phyloP scores from a whole-genome alignment of 805 yeast species.

The Candida peoriensis region DNA sequence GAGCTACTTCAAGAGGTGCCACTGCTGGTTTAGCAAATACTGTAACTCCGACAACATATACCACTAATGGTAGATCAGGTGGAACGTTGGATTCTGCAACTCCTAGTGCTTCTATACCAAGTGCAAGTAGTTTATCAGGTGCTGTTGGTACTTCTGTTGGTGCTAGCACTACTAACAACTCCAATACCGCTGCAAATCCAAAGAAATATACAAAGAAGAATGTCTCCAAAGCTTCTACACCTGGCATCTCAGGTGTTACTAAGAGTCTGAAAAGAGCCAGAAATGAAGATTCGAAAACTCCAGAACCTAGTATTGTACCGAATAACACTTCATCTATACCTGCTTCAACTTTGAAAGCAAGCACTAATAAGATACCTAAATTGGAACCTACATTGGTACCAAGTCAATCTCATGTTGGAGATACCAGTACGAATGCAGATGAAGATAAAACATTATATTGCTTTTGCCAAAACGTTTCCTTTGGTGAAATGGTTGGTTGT shows the following conservation, averaged over 20 bases:
- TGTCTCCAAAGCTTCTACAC: constrained; percentile 11
- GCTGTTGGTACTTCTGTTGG: constrained; percentile 6
- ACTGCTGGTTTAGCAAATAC: constrained; percentile 13
- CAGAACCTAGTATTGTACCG: constrained; percentile 8
- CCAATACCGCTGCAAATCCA: neutral
- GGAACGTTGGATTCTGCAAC: constrained; percentile 8
- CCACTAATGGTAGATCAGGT: neutral
- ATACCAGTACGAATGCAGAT: constrained; percentile 31
- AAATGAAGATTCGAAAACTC: constrained; percentile 15
- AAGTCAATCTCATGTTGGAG: constrained; percentile 2
- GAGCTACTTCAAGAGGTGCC: constrained; percentile 25
- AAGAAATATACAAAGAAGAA: constrained; percentile 9
- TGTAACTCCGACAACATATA: neutral
- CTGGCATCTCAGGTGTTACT: constrained; percentile 4
- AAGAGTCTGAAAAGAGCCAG: constrained; percentile 20
- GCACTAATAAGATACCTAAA: constrained; percentile 7
- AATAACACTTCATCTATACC: too few species aligned
- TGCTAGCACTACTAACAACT: neutral
- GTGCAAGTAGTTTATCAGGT: constrained; percentile 12
- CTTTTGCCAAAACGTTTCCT: constrained; percentile 89
- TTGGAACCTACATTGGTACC: too few species aligned
- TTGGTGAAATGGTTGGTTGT: constrained; percentile 96
- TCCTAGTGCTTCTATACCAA: constrained; percentile 3
- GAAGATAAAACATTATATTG: constrained; percentile 76
- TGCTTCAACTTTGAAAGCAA: neutral